Percentiles rank a stretch among this genome's conserved stretches.
Evolutionary conservation across 257 asterid genomes (phyloP).

Genomic region (Ballota nigra): DNA sequence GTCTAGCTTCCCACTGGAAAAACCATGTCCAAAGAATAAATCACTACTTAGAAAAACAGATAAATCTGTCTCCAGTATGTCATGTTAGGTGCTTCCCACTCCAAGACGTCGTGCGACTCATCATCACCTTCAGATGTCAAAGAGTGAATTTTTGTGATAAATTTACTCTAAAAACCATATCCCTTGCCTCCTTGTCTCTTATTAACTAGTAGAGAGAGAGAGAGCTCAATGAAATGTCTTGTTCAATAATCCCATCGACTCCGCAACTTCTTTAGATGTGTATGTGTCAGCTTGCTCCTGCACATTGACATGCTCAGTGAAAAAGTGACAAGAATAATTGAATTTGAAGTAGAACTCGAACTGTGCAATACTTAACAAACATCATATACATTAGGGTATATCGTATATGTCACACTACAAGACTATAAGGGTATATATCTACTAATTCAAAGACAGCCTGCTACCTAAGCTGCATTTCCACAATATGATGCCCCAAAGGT

Average conservation of each 20-base stretch:
- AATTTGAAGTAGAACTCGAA: background rate
- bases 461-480: background rate
- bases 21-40: background rate
- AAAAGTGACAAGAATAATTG: background rate
- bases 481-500: no score
- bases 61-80: slow-evolving; percentile 26
- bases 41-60: slow-evolving; percentile 16
- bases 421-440: background rate
- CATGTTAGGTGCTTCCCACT: slow-evolving; percentile 23
- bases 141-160: background rate
- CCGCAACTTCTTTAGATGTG: slow-evolving; percentile 78
- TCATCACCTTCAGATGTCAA: background rate
- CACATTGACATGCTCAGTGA: slow-evolving; percentile 21
- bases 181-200: no score
- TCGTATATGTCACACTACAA: no score
- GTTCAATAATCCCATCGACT: slow-evolving; percentile 83
- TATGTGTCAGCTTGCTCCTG: slow-evolving; percentile 95
- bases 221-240: slow-evolving; percentile 60
- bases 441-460: background rate
- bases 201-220: background rate
- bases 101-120: background rate
- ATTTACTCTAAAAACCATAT: no score
- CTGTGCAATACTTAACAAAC: background rate
- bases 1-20: background rate
- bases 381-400: background rate